Conservation (phyloP, 441 rosid genomes). For the Geranium incanum region DNA sequence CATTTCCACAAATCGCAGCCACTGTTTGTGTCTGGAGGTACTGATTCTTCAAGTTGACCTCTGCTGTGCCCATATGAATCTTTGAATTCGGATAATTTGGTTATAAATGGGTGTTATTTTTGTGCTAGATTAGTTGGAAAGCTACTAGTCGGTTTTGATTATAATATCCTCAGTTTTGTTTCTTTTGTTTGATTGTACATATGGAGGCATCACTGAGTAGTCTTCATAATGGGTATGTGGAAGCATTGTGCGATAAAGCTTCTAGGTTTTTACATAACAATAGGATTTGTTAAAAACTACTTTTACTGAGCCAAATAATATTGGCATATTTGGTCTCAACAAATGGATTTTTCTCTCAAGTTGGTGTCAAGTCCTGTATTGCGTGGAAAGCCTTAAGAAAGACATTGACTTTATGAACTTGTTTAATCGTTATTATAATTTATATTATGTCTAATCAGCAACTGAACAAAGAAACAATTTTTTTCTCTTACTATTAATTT, state of each 20-base stretch:
- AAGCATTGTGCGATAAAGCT: not conserved
- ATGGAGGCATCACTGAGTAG: not conserved
- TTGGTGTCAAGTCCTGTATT: not conserved
- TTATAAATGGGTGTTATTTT: not conserved
- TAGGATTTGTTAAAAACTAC: not conserved
- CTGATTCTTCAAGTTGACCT: not conserved
- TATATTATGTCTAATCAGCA: not conserved
- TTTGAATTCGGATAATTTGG: not conserved
- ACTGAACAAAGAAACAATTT: not conserved
- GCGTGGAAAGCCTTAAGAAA: not conserved
- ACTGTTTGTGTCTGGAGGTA: constrained; percentile 78
- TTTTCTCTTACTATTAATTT: not conserved
- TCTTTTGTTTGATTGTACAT: not conserved
- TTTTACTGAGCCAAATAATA: not conserved
- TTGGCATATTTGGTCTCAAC: not conserved
- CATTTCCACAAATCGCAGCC: constrained; percentile 74
- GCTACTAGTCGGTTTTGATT: not conserved
- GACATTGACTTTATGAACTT: not conserved
- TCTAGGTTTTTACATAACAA: no score
- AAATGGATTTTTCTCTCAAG: not conserved
- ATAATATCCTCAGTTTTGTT: not conserved
- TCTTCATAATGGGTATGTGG: not conserved
- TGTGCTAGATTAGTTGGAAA: not conserved
- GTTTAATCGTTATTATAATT: not conserved
- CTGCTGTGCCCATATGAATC: not conserved